phyloP scores from a whole-genome alignment of 2,329 filamentous ascomycete species.

The Trichoderma arundinaceum region DNA sequence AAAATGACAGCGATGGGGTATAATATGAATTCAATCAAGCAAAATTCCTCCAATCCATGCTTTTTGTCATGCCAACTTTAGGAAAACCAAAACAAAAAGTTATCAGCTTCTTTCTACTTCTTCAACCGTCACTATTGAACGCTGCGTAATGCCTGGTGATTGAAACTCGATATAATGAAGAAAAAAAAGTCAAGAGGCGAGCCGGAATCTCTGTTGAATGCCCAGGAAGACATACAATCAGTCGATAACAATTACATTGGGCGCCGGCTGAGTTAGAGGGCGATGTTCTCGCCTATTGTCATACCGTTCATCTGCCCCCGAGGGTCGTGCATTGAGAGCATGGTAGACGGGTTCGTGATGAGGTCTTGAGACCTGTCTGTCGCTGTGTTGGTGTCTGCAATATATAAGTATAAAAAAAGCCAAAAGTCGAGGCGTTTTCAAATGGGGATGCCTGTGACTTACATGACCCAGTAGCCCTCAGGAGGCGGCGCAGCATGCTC shows the following conservation, averaged over 20 bases:
- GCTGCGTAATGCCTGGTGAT: not conserved
- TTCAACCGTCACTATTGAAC: not conserved
- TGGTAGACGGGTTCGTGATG: conserved; percentile 33
- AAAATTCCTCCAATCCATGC: conserved; percentile 23
- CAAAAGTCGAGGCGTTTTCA: no score
- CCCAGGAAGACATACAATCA: conserved; percentile 2
- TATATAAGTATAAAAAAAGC: conserved; percentile 33
- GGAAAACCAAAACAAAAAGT: conserved; percentile 12
- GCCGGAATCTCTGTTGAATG: not conserved
- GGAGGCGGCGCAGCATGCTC: conserved; percentile 30
- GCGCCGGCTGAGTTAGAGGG: not conserved
- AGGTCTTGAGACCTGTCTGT: conserved; percentile 9
- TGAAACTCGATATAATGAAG: not conserved
- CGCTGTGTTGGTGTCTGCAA: conserved; percentile 31
- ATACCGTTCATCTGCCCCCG: conserved; percentile 29
- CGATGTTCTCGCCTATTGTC: conserved; percentile 34
- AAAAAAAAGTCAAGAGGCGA: not conserved
- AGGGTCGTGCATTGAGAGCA: conserved; percentile 31
- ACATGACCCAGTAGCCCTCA: conserved; percentile 39
- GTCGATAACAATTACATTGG: conserved; percentile 30
- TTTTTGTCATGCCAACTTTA: not conserved
- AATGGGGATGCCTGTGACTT: conserved; percentile 29
- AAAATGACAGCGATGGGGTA: conserved; percentile 11
- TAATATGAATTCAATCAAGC: conserved; percentile 23
- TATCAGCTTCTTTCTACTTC: not conserved